phyloP scores from a whole-genome alignment of 345 rosid genomes.

The Aurinia saxatilis region DNA sequence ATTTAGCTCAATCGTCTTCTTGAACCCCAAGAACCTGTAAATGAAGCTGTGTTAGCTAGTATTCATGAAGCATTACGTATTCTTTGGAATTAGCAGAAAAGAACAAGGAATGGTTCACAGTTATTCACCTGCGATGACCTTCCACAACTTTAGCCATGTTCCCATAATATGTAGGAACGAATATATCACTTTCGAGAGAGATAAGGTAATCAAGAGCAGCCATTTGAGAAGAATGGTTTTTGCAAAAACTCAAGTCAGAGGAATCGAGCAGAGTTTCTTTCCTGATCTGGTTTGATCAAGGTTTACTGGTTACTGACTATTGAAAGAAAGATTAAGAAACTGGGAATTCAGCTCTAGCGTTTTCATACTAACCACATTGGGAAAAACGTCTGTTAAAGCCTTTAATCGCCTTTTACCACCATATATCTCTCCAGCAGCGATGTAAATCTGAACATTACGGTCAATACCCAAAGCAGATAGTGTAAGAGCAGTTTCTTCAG shows the following conservation, averaged over 20 bases:
- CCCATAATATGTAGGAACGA: conserved; percentile 92
- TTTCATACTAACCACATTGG: conserved; percentile 55
- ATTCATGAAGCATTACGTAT: not conserved
- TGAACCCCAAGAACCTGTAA: conserved; percentile 78
- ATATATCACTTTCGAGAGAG: conserved; percentile 87
- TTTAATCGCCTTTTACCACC: conserved; percentile 69
- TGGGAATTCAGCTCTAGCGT: too few relatives aligned
- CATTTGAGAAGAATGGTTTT: conserved; percentile 84
- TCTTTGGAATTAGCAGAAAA: not conserved
- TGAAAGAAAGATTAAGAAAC: not conserved
- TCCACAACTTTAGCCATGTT: conserved; percentile 99
- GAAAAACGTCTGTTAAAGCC: conserved; percentile 56
- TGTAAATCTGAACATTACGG: conserved; percentile 62
- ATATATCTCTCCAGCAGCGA: conserved; percentile 84
- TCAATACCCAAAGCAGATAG: conserved; percentile 69
- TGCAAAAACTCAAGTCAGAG: conserved; percentile 62
- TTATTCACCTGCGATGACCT: conserved; percentile 87
- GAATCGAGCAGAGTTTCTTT: conserved; percentile 71
- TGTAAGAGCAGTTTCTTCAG: conserved; percentile 79
- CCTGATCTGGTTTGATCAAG: conserved; percentile 47
- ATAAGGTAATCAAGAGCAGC: conserved; percentile 97
- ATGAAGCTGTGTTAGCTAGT: not conserved
- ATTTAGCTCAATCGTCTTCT: conserved; percentile 74
- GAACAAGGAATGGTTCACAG: not conserved
- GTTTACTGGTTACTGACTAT: not conserved